phyloP scores from a whole-genome alignment of 2,329 filamentous ascomycete genomes.

The Fusarium secorum region DNA sequence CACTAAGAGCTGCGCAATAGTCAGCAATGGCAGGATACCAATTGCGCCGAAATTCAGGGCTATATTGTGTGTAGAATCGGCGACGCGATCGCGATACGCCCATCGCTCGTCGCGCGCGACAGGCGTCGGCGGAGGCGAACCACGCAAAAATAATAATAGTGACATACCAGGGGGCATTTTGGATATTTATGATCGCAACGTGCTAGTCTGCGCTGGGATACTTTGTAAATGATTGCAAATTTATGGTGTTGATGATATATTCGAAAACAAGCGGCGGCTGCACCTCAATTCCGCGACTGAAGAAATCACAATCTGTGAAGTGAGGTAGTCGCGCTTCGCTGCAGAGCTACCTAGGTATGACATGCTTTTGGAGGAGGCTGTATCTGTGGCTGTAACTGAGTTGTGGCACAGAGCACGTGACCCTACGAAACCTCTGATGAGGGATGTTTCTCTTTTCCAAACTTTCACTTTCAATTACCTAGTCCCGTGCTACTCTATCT shows the following conservation, averaged over 20 bases:
- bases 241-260: not conserved
- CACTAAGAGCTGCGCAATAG: conserved; percentile 47
- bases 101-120: not conserved
- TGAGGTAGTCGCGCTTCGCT: not conserved
- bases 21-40: conserved; percentile 26
- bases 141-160: not conserved
- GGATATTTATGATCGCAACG: not conserved
- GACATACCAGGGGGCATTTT: conserved; percentile 43
- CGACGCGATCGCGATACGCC: conserved; percentile 13
- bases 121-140: not conserved
- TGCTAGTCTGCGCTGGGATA: not conserved
- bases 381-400: conserved; percentile 1
- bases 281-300: not conserved
- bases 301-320: conserved; percentile 11
- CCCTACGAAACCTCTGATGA: not conserved
- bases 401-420: conserved; percentile 19
- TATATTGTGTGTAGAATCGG: not conserved
- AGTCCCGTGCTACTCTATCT: not conserved
- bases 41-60: not conserved
- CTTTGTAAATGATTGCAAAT: not conserved
- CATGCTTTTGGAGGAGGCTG: conserved; percentile 2
- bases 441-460: not conserved
- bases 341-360: conserved; percentile 12
- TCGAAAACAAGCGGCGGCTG: not conserved
- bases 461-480: not conserved